phyloP scores from a whole-genome alignment of 1,284 basidiomycete genomes.

The Ceraceosorus guamensis region DNA sequence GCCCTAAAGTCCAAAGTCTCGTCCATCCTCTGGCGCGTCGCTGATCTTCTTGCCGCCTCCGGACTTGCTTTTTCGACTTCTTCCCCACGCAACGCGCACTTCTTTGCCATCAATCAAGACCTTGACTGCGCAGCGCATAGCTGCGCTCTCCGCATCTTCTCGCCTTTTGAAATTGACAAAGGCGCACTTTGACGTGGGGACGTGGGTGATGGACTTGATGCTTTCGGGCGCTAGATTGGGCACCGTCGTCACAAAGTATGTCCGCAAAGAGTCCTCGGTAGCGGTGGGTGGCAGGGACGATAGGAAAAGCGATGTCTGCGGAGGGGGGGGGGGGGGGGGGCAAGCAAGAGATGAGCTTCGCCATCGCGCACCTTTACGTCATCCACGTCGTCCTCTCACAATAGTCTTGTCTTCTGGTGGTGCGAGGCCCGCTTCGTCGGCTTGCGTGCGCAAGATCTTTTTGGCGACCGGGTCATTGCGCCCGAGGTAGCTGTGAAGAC shows the following conservation, averaged over 20 bases:
- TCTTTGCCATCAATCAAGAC: conserved; percentile 73
- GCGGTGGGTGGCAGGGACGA: conserved; percentile 69
- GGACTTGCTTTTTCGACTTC: conserved; percentile 30
- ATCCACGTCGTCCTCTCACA: conserved; percentile 60
- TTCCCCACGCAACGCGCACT: conserved; percentile 75
- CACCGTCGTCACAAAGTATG: conserved; percentile 56
- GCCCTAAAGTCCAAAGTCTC: too few species aligned
- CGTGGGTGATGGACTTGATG: conserved; percentile 54
- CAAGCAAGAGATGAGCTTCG: neutral
- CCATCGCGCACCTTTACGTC: neutral
- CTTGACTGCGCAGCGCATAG: conserved; percentile 76
- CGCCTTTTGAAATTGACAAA: conserved; percentile 89
- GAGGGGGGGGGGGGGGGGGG: too few species aligned
- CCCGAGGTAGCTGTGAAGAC: conserved; percentile 58
- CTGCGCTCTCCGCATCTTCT: conserved; percentile 71
- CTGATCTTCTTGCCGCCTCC: too few species aligned
- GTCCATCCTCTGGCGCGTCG: too few species aligned
- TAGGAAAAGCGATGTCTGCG: conserved; percentile 84
- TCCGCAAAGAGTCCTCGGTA: conserved; percentile 70
- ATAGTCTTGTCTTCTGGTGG: conserved; percentile 81
- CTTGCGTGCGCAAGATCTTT: conserved; percentile 70
- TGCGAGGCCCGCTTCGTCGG: conserved; percentile 69
- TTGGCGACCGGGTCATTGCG: conserved; percentile 80
- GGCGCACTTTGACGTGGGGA: conserved; percentile 60
- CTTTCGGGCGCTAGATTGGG: conserved; percentile 53